Percentiles rank a stretch among this genome's conserved stretches.
These are phyloP conservation scores for Penicillium argentinense DNA, from an alignment of 495 filamentous ascomycete species.

Conservation along the genomic window DNA sequence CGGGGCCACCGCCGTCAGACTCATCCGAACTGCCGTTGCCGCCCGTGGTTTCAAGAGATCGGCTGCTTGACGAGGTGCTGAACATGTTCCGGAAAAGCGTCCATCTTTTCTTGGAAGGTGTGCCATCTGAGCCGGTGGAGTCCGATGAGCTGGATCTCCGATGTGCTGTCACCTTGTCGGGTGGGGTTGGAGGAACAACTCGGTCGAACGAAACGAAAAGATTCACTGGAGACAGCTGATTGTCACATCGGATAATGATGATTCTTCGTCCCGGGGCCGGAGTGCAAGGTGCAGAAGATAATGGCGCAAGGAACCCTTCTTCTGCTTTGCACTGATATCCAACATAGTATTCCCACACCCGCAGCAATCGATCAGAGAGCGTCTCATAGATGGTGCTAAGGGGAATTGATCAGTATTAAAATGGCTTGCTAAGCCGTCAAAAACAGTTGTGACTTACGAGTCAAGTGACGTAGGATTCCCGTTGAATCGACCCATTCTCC, in stretches of 20 bases:
- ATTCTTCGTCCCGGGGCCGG: constrained; percentile 90
- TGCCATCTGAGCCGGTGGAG: constrained; percentile 24
- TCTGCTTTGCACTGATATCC: constrained; percentile 63
- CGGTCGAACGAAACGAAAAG: constrained; percentile 68
- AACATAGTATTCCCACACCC: constrained; percentile 77
- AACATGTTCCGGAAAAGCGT: constrained; percentile 70
- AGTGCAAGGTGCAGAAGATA: constrained; percentile 77
- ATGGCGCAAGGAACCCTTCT: constrained; percentile 50
- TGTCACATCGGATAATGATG: constrained; percentile 87
- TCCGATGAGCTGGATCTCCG: constrained; percentile 40
- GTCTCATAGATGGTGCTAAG: constrained; percentile 61
- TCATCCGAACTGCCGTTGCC: constrained; percentile 42
- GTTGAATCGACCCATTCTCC: constrained; percentile 81
- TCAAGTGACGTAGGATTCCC: constrained; percentile 67
- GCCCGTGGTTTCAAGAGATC: constrained; percentile 28
- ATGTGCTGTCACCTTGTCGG: constrained; percentile 38
- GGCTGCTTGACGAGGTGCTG: constrained; percentile 28
- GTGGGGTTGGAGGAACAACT: constrained; percentile 45
- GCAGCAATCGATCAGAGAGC: constrained; percentile 67
- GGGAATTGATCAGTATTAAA: neutral
- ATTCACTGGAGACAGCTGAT: constrained; percentile 55
- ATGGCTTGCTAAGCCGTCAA: no score
- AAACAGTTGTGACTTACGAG: constrained; percentile 52
- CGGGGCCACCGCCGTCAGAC: constrained; percentile 30
- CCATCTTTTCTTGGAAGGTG: constrained; percentile 62